A percentile compares a stretch with the other conserved stretches of the same genome.
These are phyloP conservation scores for Coniochaeta hoffmannii DNA, from an alignment of 2,329 filamentous ascomycete genomes.

Conservation along the genomic window DNA sequence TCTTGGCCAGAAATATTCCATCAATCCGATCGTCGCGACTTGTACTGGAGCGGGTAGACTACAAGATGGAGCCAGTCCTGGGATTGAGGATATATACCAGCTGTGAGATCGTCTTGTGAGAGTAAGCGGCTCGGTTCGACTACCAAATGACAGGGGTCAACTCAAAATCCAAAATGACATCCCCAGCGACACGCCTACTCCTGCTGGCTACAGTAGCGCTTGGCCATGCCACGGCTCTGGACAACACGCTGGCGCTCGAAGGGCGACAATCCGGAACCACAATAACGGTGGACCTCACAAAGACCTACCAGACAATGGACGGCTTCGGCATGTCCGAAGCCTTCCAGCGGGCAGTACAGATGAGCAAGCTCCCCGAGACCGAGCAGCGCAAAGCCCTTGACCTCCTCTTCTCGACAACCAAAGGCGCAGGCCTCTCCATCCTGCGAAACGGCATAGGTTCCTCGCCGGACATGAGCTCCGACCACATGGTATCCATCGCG, in stretches of 20 bases:
- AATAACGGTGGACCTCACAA: constrained; percentile 1
- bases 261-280: not conserved
- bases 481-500: constrained; percentile 24
- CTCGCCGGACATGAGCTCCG: constrained; percentile 12
- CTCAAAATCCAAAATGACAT: not conserved
- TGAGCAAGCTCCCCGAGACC: constrained; percentile 12
- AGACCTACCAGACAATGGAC: constrained; percentile 33
- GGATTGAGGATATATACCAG: no score
- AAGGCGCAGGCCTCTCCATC: constrained; percentile 31
- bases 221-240: not conserved
- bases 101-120: no score
- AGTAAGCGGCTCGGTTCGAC: no score
- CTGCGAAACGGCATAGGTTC: constrained; percentile 31
- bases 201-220: not conserved
- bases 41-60: no score
- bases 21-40: not conserved
- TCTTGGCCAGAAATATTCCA: not conserved
- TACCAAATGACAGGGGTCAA: no score
- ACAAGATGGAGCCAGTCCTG: no score
- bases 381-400: constrained; percentile 20
- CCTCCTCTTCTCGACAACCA: constrained; percentile 25
- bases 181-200: not conserved
- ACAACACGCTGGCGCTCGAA: not conserved
- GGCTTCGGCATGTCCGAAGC: constrained; percentile 35
- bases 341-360: constrained; percentile 29